A percentile compares a stretch with the other conserved stretches of the same genome.
phyloP scores from a whole-genome alignment of 2,329 filamentous ascomycete species.

The Plenodomus tracheiphilus region DNA sequence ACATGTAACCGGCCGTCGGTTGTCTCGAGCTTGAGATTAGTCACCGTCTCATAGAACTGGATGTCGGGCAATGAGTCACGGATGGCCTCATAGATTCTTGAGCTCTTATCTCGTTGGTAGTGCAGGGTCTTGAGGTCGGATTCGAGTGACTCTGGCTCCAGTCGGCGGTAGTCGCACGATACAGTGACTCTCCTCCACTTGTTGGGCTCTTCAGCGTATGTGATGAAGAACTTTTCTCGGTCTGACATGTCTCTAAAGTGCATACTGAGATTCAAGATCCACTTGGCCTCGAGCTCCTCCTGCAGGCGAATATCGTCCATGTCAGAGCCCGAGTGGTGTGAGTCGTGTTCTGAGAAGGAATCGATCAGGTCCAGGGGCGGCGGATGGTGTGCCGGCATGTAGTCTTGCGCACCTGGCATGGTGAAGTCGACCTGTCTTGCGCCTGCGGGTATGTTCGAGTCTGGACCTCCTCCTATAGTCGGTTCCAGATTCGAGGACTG shows the following conservation, averaged over 20 bases:
- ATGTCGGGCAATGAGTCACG: constrained; percentile 91
- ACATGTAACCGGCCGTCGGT: constrained; percentile 86
- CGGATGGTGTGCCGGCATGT: constrained; percentile 21
- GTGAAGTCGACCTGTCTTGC: constrained; percentile 41
- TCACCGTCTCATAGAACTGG: constrained; percentile 93
- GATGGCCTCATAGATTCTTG: constrained; percentile 92
- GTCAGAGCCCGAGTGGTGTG: constrained; percentile 37
- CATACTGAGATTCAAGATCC: constrained; percentile 98
- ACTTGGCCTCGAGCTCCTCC: constrained; percentile 81
- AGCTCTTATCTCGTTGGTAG: constrained; percentile 89
- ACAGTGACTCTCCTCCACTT: constrained; percentile 88
- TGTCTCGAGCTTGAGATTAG: constrained; percentile 92
- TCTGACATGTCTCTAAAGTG: constrained; percentile 92
- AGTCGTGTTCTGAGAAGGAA: constrained; percentile 34
- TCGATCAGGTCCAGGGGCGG: constrained; percentile 34
- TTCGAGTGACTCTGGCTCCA: constrained; percentile 80
- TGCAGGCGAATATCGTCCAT: constrained; percentile 67
- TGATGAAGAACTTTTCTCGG: constrained; percentile 97
- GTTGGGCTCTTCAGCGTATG: constrained; percentile 79
- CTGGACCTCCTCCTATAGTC: constrained; percentile 37
- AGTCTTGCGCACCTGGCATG: constrained; percentile 28
- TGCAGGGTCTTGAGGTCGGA: constrained; percentile 75
- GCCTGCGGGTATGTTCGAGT: constrained; percentile 38
- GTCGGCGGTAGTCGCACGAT: constrained; percentile 87
- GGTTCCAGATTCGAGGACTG: constrained; percentile 16